Evolutionary conservation across 2,329 filamentous ascomycete species (phyloP).

Genomic region (Monosporascus sp.): DNA sequence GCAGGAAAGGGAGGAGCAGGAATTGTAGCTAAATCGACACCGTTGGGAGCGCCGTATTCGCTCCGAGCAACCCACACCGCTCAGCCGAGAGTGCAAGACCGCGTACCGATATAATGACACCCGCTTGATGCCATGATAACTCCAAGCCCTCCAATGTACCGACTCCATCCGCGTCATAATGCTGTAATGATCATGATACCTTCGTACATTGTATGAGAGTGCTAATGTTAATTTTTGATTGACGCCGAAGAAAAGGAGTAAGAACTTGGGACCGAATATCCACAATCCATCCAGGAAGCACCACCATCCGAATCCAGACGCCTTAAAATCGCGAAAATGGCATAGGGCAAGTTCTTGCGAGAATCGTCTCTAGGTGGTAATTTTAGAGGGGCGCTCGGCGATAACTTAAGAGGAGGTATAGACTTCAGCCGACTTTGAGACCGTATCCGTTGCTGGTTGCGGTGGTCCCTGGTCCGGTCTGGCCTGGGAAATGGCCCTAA

Average conservation of each 20-base stretch:
- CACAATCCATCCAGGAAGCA: constrained; percentile 25
- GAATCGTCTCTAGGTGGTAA: constrained; percentile 22
- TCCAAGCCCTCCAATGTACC: background rate
- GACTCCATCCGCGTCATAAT: background rate
- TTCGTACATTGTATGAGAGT: background rate
- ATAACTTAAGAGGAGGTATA: background rate
- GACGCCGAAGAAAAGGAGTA: background rate
- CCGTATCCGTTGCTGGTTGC: background rate
- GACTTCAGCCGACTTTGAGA: background rate
- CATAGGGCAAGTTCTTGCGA: constrained; percentile 24
- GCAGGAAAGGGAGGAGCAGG: background rate
- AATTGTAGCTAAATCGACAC: background rate
- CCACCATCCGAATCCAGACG: constrained; percentile 25
- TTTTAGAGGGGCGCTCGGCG: background rate
- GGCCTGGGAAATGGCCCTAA: background rate
- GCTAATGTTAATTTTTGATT: background rate
- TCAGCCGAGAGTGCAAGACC: background rate
- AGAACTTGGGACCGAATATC: constrained; percentile 16
- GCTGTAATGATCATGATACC: background rate
- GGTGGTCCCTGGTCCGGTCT: background rate
- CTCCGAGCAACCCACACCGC: background rate
- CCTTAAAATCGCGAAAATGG: constrained; percentile 26
- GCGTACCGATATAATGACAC: background rate
- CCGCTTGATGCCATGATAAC: background rate
- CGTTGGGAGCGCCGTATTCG: background rate